These are phyloP conservation scores for Suhomyces bribrorum DNA, from an alignment of 1,139 yeast genomes.

Conservation along the genomic window DNA sequence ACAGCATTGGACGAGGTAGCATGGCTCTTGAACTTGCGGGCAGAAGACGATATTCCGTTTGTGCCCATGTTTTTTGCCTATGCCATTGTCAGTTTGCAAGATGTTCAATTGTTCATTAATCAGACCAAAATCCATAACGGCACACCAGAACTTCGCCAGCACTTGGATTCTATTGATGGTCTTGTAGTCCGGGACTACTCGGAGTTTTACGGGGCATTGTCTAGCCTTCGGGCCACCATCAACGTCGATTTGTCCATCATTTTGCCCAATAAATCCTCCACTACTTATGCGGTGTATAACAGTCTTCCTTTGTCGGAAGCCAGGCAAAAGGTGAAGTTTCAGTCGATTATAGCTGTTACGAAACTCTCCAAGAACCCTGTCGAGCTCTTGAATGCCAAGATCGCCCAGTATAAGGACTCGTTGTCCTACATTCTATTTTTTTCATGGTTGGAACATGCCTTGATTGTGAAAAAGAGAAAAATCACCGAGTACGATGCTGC, in stretches of 20 bases:
- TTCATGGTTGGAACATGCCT: constrained; percentile 44
- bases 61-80: constrained; percentile 55
- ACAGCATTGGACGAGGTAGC: constrained; percentile 55
- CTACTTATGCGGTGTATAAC: constrained; percentile 37
- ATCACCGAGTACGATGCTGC: constrained; percentile 48
- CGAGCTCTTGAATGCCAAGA: constrained; percentile 39
- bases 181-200: constrained; percentile 33
- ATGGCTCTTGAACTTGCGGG: constrained; percentile 54
- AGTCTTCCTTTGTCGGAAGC: constrained; percentile 33
- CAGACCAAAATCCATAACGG: constrained; percentile 30
- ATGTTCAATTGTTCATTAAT: constrained; percentile 41
- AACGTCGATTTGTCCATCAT: constrained; percentile 24
- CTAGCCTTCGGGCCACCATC: constrained; percentile 23
- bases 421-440: constrained; percentile 42
- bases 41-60: constrained; percentile 46
- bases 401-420: constrained; percentile 49
- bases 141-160: constrained; percentile 21
- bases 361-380: constrained; percentile 41
- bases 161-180: constrained; percentile 30
- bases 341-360: constrained; percentile 38
- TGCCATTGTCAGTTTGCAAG: constrained; percentile 33
- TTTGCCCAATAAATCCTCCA: constrained; percentile 33
- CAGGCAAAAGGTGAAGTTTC: constrained; percentile 25
- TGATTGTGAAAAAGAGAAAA: constrained; percentile 25
- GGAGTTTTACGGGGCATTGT: constrained; percentile 34